Percentiles rank a stretch among this genome's conserved stretches.
phyloP scores from a whole-genome alignment of 2,329 filamentous ascomycete genomes.

The Myriosclerotinia curreyana region DNA sequence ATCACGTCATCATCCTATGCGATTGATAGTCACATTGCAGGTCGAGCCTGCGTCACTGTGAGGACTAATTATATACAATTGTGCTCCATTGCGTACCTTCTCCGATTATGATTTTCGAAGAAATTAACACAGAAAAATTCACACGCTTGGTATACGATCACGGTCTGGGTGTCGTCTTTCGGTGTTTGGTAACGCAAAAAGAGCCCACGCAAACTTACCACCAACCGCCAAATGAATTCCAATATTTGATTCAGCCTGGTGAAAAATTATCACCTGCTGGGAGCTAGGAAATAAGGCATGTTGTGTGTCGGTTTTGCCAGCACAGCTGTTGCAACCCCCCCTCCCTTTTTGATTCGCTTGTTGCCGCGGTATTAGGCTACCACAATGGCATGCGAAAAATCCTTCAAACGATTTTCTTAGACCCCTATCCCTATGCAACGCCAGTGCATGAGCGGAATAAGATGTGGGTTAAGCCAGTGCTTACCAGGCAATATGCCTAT shows the following conservation, averaged over 20 bases:
- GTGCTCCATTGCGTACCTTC: not conserved
- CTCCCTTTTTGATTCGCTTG: conserved; percentile 11
- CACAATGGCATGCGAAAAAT: not conserved
- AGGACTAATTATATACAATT: not conserved
- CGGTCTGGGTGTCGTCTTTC: not conserved
- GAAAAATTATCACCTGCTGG: not conserved
- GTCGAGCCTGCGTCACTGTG: not conserved
- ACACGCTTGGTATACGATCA: not conserved
- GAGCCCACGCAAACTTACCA: not conserved
- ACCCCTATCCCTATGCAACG: conserved; percentile 14
- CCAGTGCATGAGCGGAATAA: not conserved
- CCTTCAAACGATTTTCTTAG: not conserved
- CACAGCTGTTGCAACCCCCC: conserved; percentile 1
- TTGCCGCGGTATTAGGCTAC: conserved; percentile 5
- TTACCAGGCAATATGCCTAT: conserved; percentile 3
- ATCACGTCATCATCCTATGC: not conserved
- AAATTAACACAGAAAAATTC: not conserved
- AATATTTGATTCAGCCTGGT: no score
- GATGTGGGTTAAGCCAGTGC: conserved; percentile 2
- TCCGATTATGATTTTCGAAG: not conserved
- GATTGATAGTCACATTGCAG: not conserved
- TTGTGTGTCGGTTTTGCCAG: not conserved
- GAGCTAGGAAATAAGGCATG: not conserved
- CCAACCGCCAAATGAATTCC: not conserved
- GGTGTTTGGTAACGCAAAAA: not conserved